Evolutionary conservation across 2,329 filamentous ascomycete genomes (phyloP).

Genomic region (Mycosphaerella sp.): DNA sequence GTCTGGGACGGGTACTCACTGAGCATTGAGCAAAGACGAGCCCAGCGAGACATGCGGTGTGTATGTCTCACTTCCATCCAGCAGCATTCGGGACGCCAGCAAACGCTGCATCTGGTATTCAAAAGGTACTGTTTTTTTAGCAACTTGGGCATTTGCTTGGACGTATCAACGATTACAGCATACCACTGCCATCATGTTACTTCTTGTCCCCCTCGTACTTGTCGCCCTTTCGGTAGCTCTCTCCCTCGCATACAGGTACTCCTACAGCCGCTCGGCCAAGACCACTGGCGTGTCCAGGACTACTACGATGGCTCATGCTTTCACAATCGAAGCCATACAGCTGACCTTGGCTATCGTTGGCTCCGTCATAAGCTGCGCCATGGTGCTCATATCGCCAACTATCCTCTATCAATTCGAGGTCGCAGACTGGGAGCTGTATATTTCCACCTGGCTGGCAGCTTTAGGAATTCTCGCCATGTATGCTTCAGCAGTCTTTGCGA

Average conservation of each 20-base stretch:
- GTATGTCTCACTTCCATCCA: slow-evolving; percentile 7
- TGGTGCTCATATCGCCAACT: background rate
- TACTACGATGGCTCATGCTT: slow-evolving; percentile 11
- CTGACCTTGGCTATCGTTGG: slow-evolving; percentile 1
- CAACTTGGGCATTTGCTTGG: background rate
- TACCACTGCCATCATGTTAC: background rate
- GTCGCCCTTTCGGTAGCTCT: slow-evolving; percentile 4
- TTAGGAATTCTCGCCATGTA: background rate
- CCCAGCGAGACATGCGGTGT: background rate
- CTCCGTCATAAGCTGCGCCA: background rate
- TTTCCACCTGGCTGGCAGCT: slow-evolving; percentile 4
- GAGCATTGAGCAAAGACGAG: background rate
- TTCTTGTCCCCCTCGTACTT: background rate
- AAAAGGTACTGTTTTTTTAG: background rate
- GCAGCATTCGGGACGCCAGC: background rate
- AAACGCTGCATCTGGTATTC: background rate
- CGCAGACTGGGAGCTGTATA: background rate
- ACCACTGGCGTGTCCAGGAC: background rate
- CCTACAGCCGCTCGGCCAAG: background rate
- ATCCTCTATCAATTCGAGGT: background rate
- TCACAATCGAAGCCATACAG: slow-evolving; percentile 14
- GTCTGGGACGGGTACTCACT: background rate
- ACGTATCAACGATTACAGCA: background rate
- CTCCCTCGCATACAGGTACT: slow-evolving; percentile 11
- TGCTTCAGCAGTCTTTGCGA: slow-evolving; percentile 5